Evolutionary conservation across 441 rosid species (phyloP).

Genomic region (Corymbia citriodora): DNA sequence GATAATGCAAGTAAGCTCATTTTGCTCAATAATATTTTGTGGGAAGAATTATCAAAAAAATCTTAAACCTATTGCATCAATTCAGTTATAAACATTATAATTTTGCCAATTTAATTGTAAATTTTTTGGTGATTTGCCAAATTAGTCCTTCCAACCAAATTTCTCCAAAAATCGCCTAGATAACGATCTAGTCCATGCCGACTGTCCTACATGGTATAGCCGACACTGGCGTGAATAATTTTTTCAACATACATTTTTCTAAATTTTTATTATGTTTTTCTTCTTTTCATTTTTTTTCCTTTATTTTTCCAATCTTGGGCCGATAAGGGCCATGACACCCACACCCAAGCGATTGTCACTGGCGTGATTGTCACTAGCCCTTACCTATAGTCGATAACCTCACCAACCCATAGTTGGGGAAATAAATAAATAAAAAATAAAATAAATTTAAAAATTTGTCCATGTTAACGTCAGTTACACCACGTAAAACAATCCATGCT

Average conservation of each 20-base stretch:
- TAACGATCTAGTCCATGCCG: fast-evolving
- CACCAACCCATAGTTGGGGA: not conserved
- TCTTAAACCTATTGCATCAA: fast-evolving
- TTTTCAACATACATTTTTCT: too few species aligned
- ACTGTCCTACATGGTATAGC: too few species aligned
- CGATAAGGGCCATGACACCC: too few species aligned
- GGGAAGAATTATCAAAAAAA: not conserved
- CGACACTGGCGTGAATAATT: fast-evolving
- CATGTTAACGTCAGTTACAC: fast-evolving
- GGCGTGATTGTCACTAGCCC: too few species aligned
- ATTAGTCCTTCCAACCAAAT: not conserved
- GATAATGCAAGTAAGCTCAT: not conserved
- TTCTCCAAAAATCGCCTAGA: not conserved
- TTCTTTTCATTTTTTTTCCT: too few species aligned
- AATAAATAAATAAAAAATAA: not conserved
- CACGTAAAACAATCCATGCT: fast-evolving
- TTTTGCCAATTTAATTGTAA: not conserved
- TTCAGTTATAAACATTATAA: fast-evolving
- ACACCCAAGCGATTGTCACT: too few species aligned
- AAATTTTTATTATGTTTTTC: too few species aligned
- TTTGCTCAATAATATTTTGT: not conserved
- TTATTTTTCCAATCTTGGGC: too few species aligned
- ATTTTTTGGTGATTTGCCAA: not conserved
- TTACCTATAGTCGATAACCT: too few species aligned
- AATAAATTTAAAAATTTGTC: not conserved